Base-by-base conservation (phyloP, 2,329 filamentous ascomycete species). In the Aspergillus costaricaensis region DNA sequence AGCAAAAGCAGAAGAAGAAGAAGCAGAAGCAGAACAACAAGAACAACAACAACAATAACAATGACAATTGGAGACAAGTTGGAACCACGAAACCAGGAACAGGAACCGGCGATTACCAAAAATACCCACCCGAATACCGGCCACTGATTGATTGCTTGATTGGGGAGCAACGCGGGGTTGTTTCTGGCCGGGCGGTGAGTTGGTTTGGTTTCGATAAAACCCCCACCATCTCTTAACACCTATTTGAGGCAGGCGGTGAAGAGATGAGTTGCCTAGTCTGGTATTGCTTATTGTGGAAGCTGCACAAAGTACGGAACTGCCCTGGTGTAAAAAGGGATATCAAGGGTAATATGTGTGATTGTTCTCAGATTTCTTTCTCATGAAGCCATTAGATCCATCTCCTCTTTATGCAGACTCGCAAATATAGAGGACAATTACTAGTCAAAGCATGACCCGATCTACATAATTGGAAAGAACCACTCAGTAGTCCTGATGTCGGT, bases 151-250 rank as follows among this genome's bases (percentile, higher is more conserved):
- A 36, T 36, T 36, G 32, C 27, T 30, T 12, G 12, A 14, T 36
- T 2, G 32, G 12, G 65, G 62, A 54, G 55, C 69, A 57, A 67
- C 67, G 70, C 67, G 71, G 71, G 71, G 71, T 59, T 44, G n/a
- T 67, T 14, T 74, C 72, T 60, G 74, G 72, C 72, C 72, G 39
- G 66, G 68, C 70, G 70, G 69, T 68, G 19, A 55, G 48, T 17
- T 58, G 62, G 64, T 5, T 36, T 36, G 32, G 32, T 36, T 36
- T 36, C 12, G 5, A 36, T 14, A 36, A 36, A 36, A 63, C 41
- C 32, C 55, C 48, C 51, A 47, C 55, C 57, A 48, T 36, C 12
- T 21, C 60, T 43, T 41, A 27, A 8, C 8, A 25, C 43, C 51
- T 23, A 7, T 8, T 25, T 49, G 23, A 2, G 14, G 14, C n/a